These are phyloP conservation scores for Nigrospora sphaerica DNA, from an alignment of 2,329 filamentous ascomycete species.

Conservation along the genomic window DNA sequence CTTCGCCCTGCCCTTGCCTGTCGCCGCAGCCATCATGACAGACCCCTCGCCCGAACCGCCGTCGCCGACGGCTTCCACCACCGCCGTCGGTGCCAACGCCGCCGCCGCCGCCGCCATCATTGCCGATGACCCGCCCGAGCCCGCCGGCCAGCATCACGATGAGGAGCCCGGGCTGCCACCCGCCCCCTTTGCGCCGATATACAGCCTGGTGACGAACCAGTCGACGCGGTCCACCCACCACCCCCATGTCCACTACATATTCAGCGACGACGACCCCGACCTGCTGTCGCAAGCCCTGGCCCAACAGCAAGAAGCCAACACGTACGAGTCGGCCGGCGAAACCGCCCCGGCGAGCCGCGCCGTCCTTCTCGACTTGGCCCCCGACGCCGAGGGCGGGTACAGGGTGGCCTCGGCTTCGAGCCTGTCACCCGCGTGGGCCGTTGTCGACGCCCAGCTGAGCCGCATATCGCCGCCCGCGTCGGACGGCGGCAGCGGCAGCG, in stretches of 20 bases:
- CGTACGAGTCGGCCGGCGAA: constrained; percentile 19
- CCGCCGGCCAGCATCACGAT: constrained; percentile 6
- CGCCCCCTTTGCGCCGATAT: constrained; percentile 67
- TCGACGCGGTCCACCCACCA: constrained; percentile 71
- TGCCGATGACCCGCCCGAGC: constrained; percentile 6
- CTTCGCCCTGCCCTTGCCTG: neutral
- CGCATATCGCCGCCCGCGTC: constrained; percentile 29
- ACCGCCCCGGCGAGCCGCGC: constrained; percentile 30
- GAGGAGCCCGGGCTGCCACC: constrained; percentile 10
- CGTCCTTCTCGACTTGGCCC: constrained; percentile 48
- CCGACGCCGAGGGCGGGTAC: constrained; percentile 34
- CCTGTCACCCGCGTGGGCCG: constrained; percentile 66
- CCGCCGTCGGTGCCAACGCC: neutral
- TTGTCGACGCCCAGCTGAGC: constrained; percentile 38
- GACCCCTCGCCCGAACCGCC: constrained; percentile 1
- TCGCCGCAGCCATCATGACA: constrained; percentile 1
- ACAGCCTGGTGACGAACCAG: constrained; percentile 74
- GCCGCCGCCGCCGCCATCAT: constrained; percentile 3
- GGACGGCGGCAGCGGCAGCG: constrained; percentile 21
- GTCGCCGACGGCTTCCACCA: neutral
- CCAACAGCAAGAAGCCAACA: constrained; percentile 24
- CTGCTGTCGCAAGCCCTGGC: constrained; percentile 61
- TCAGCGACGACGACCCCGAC: constrained; percentile 83
- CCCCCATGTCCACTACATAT: constrained; percentile 85
- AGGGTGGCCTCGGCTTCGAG: constrained; percentile 63